phyloP scores from a whole-genome alignment of 2,329 filamentous ascomycete genomes.

The Aspergillus sp. region DNA sequence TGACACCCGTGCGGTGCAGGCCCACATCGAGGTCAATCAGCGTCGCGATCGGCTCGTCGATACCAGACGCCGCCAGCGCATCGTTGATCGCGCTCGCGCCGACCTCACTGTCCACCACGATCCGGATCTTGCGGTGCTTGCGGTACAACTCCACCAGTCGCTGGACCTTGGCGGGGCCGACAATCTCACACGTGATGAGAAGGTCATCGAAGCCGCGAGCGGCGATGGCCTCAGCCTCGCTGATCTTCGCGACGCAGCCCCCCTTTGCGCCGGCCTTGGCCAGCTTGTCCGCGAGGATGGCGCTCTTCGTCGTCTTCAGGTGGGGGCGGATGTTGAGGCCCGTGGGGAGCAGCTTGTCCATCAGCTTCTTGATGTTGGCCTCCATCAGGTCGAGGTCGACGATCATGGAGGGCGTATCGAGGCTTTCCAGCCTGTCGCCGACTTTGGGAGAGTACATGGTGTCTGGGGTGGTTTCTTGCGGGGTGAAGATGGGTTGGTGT shows the following conservation, averaged over 20 bases:
- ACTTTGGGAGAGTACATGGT: slow-evolving; percentile 42
- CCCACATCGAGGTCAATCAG: slow-evolving; percentile 54
- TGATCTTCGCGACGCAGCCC: slow-evolving; percentile 54
- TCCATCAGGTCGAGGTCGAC: slow-evolving; percentile 55
- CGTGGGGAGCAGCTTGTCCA: slow-evolving; percentile 46
- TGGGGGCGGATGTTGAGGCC: slow-evolving; percentile 50
- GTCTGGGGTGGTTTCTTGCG: too few relatives aligned
- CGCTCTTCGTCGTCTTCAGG: slow-evolving; percentile 55
- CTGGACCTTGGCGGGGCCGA: slow-evolving; percentile 48
- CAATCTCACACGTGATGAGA: slow-evolving; percentile 53
- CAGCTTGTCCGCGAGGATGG: slow-evolving; percentile 45
- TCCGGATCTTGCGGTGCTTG: slow-evolving; percentile 39
- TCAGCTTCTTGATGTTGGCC: slow-evolving; percentile 49
- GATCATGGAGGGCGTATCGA: slow-evolving; percentile 58
- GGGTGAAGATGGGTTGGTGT: too few relatives aligned
- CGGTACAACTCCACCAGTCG: slow-evolving; percentile 47
- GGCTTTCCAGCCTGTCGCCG: slow-evolving; percentile 43
- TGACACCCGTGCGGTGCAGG: slow-evolving; percentile 50
- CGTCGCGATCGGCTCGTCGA: slow-evolving; percentile 39
- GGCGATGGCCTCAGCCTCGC: slow-evolving; percentile 47
- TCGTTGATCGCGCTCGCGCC: slow-evolving; percentile 49
- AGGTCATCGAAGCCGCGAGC: slow-evolving; percentile 49
- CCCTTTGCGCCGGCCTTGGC: slow-evolving; percentile 49
- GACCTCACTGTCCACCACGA: slow-evolving; percentile 49
- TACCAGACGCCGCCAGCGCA: slow-evolving; percentile 37